These are phyloP conservation scores for Sutorius australiensis DNA, from an alignment of 768 basidiomycete species.

Conservation along the genomic window DNA sequence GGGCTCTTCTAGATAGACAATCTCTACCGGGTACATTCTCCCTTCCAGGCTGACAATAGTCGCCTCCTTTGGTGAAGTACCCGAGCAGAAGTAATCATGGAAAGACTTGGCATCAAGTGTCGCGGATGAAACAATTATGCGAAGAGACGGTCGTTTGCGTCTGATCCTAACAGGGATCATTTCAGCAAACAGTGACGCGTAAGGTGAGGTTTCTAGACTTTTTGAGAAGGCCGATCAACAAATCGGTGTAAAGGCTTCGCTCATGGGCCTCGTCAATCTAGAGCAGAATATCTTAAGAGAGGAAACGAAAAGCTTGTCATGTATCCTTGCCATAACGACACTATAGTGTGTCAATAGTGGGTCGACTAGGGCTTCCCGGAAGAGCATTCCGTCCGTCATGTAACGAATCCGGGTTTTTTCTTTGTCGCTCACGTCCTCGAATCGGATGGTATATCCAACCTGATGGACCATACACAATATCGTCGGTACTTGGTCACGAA, in stretches of 20 bases:
- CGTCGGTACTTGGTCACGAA: background rate
- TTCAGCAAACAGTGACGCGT: slow-evolving; percentile 1
- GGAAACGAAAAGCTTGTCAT: background rate
- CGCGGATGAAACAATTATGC: slow-evolving; percentile 92
- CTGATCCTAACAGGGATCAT: slow-evolving; percentile 60
- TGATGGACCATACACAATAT: slow-evolving; percentile 29
- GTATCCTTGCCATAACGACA: slow-evolving; percentile 78
- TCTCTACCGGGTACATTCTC: slow-evolving; percentile 91
- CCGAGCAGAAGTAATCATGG: slow-evolving; percentile 79
- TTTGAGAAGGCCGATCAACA: slow-evolving; percentile 87
- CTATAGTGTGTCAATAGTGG: slow-evolving; percentile 90
- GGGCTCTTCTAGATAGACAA: slow-evolving; percentile 81
- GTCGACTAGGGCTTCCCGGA: slow-evolving; percentile 89
- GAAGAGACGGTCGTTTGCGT: slow-evolving; percentile 82
- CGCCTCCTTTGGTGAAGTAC: slow-evolving; percentile 61
- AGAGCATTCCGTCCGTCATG: slow-evolving; percentile 98
- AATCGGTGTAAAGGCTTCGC: slow-evolving; percentile 91
- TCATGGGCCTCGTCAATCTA: slow-evolving; percentile 99
- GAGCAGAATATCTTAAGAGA: background rate
- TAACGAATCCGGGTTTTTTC: slow-evolving; percentile 87
- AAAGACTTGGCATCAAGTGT: slow-evolving; percentile 92
- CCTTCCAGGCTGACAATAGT: slow-evolving; percentile 90
- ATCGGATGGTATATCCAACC: slow-evolving; percentile 98
- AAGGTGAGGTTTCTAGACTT: slow-evolving; percentile 52
- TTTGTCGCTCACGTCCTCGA: slow-evolving; percentile 88